Evolutionary conservation across 257 asterid species (phyloP).

Genomic region (Lantana camara): DNA sequence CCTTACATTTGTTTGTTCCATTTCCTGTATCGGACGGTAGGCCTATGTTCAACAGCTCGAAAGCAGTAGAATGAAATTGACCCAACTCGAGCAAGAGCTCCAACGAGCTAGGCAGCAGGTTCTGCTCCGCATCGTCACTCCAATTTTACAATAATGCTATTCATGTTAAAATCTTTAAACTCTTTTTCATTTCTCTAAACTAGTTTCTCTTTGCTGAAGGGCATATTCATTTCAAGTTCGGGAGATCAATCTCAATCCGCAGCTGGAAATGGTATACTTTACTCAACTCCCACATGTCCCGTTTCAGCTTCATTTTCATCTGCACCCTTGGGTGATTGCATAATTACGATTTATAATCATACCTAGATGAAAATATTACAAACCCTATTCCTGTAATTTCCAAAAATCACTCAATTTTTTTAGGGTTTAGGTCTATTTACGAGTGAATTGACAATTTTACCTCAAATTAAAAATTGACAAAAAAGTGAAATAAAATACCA

Average conservation of each 20-base stretch:
- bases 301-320: too few species aligned
- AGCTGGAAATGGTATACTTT: slow-evolving; percentile 72
- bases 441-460: too few species aligned
- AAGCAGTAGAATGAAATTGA: slow-evolving; percentile 80
- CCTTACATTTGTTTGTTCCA: slow-evolving; percentile 2
- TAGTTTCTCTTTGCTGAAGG: slow-evolving; percentile 52
- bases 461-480: too few species aligned
- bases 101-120: slow-evolving; percentile 86
- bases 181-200: slow-evolving; percentile 32
- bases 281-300: slow-evolving; percentile 5
- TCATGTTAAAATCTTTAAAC: slow-evolving; percentile 7
- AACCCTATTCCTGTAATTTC: too few species aligned
- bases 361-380: too few species aligned
- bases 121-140: slow-evolving; percentile 20
- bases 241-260: slow-evolving; percentile 83
- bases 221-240: slow-evolving; percentile 79
- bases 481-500: too few species aligned
- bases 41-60: slow-evolving; percentile 76
- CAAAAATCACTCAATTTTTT: too few species aligned
- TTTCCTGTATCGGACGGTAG: slow-evolving; percentile 33
- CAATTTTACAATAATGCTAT: slow-evolving; percentile 16
- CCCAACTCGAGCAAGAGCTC: slow-evolving; percentile 80
- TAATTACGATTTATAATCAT: too few species aligned
- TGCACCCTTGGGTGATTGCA: too few species aligned
- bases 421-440: too few species aligned